phyloP scores from a whole-genome alignment of 2,329 filamentous ascomycete genomes.

The Pleomassaria siparia region DNA sequence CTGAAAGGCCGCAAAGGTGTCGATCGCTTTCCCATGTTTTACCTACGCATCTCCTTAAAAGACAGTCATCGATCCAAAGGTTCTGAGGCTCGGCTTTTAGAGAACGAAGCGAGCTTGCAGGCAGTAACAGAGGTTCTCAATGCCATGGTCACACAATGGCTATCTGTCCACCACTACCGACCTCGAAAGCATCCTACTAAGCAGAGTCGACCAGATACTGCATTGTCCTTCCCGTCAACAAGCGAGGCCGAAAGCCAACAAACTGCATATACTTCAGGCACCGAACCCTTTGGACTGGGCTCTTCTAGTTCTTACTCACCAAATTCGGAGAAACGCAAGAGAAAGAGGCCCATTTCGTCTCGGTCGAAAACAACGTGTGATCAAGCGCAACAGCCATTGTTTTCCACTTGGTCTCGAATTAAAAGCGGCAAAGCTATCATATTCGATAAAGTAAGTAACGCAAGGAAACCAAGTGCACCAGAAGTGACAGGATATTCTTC shows the following conservation, averaged over 20 bases:
- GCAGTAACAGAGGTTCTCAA: conserved; percentile 65
- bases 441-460: conserved; percentile 26
- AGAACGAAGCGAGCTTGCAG: conserved; percentile 47
- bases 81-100: conserved; percentile 23
- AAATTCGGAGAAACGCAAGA: conserved; percentile 16
- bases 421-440: conserved; percentile 44
- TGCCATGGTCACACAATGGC: conserved; percentile 71
- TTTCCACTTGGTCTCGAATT: conserved; percentile 48
- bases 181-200: conserved; percentile 46
- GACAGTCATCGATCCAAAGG: conserved; percentile 8
- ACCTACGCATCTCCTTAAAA: conserved; percentile 63
- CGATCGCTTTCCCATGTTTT: conserved; percentile 89
- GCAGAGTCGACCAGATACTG: conserved; percentile 4
- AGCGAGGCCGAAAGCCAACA: background rate
- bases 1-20: conserved; percentile 64
- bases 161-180: conserved; percentile 70
- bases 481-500: background rate
- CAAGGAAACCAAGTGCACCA: conserved; percentile 4
- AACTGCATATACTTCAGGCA: background rate
- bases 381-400: conserved; percentile 15
- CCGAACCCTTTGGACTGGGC: background rate
- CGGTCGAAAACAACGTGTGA: conserved; percentile 1
- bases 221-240: background rate
- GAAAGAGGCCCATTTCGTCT: conserved; percentile 14
- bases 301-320: background rate